A percentile compares a stretch with the other conserved stretches of the same genome.
Conservation (phyloP, 2,329 filamentous ascomycete genomes). For the Colletotrichum somersetense region DNA sequence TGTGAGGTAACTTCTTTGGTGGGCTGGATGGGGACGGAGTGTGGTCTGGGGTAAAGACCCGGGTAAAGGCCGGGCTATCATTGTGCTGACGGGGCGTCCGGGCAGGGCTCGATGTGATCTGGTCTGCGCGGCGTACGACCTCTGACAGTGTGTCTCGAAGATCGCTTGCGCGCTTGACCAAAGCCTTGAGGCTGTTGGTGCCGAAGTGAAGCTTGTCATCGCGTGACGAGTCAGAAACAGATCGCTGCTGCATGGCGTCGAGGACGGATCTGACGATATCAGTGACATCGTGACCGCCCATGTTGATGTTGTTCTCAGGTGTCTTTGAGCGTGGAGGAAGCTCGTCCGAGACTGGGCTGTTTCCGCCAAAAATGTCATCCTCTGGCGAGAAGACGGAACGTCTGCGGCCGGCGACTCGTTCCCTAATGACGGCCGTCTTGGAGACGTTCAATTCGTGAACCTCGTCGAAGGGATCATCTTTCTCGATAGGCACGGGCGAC, state of each 20-base stretch:
- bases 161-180: conserved; percentile 73
- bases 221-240: conserved; percentile 57
- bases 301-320: conserved; percentile 53
- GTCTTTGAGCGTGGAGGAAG: conserved; percentile 56
- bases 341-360: conserved; percentile 59
- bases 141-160: conserved; percentile 72
- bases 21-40: conserved; percentile 70
- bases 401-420: conserved; percentile 65
- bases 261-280: conserved; percentile 72
- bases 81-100: conserved; percentile 61
- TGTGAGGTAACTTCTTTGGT: conserved; percentile 63
- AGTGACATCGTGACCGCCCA: conserved; percentile 54
- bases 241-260: conserved; percentile 72
- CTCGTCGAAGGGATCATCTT: conserved; percentile 58
- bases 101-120: conserved; percentile 68
- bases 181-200: conserved; percentile 75
- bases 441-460: conserved; percentile 58
- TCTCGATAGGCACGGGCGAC: conserved; percentile 52
- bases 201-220: conserved; percentile 74
- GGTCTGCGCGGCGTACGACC: conserved; percentile 69
- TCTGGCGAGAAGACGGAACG: conserved; percentile 75
- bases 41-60: conserved; percentile 66
- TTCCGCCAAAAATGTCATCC: conserved; percentile 74
- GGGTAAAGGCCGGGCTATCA: conserved; percentile 75
- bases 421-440: conserved; percentile 66